Conservation (phyloP, 1,284 basidiomycete species). For the Moesziomyces sp. region DNA sequence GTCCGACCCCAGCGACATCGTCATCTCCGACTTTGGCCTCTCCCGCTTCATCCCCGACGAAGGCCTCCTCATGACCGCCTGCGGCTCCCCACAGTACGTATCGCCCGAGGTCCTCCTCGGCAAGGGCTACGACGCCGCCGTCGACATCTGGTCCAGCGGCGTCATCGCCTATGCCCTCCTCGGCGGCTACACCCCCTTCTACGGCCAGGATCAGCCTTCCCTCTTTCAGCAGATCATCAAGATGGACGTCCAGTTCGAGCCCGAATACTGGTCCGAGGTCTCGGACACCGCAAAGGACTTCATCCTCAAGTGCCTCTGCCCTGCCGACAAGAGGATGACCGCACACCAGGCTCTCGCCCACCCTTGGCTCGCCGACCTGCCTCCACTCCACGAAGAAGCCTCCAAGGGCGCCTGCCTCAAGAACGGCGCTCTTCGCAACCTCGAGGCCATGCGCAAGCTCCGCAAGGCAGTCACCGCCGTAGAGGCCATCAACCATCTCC, state of each 20-base stretch:
- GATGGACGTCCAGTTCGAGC: conserved; percentile 63
- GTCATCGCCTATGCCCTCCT: conserved; percentile 66
- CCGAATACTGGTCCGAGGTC: conserved; percentile 63
- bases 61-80: conserved; percentile 63
- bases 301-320: conserved; percentile 61
- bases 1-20: conserved; percentile 55
- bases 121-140: conserved; percentile 60
- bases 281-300: conserved; percentile 64
- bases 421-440: conserved; percentile 50
- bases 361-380: conserved; percentile 62
- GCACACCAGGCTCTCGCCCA: conserved; percentile 61
- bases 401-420: conserved; percentile 59
- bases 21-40: conserved; percentile 67
- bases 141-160: conserved; percentile 66
- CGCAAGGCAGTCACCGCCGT: conserved; percentile 61
- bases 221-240: conserved; percentile 64
- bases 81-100: conserved; percentile 66
- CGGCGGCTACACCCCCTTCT: conserved; percentile 67
- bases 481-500: conserved; percentile 59
- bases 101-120: conserved; percentile 66
- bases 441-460: conserved; percentile 56
- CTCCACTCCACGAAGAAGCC: conserved; percentile 51
- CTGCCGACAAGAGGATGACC: conserved; percentile 59
- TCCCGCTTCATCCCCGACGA: conserved; percentile 63
- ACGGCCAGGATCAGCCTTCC: conserved; percentile 59